Evolutionary conservation across 2,329 filamentous ascomycete species (phyloP).

Genomic region (Rutstroemia sp.): DNA sequence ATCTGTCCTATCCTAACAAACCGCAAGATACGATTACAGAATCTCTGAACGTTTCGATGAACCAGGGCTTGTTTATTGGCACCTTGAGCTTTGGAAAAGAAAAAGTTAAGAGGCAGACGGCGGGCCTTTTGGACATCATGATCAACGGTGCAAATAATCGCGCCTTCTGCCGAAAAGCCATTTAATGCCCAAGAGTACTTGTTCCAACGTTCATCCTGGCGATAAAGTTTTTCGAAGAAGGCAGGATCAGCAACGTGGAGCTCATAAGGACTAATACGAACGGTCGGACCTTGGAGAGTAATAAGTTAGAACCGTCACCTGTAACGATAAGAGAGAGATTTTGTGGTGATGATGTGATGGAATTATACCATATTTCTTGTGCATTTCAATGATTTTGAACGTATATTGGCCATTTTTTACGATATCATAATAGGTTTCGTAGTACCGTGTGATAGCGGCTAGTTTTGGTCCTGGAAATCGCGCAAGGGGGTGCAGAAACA

Average conservation of each 20-base stretch:
- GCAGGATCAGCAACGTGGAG: slow-evolving; percentile 25
- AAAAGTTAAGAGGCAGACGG: slow-evolving; percentile 17
- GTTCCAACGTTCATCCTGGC: slow-evolving; percentile 15
- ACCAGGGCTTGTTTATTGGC: neutral
- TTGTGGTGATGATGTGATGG: neutral
- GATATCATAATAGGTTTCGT: slow-evolving; percentile 12
- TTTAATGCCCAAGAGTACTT: slow-evolving; percentile 17
- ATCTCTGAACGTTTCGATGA: neutral
- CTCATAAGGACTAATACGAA: slow-evolving; percentile 27
- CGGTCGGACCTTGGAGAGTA: slow-evolving; percentile 18
- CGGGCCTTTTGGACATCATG: slow-evolving; percentile 9
- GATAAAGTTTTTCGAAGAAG: slow-evolving; percentile 18
- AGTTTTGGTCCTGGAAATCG: slow-evolving; percentile 1
- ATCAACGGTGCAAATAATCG: slow-evolving; percentile 4
- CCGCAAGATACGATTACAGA: slow-evolving; percentile 1
- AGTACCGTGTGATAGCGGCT: neutral
- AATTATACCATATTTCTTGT: slow-evolving; percentile 14
- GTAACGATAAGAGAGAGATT: neutral
- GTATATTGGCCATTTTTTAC: slow-evolving; percentile 9
- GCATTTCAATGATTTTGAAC: slow-evolving; percentile 12
- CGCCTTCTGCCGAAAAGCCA: slow-evolving; percentile 4
- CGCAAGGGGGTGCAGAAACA: no score
- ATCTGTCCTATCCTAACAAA: neutral
- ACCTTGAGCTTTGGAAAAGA: slow-evolving; percentile 27
- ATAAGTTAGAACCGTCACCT: neutral